These are phyloP conservation scores for Colletotrichum tabaci DNA, from an alignment of 2,329 filamentous ascomycete species.

Conservation along the genomic window DNA sequence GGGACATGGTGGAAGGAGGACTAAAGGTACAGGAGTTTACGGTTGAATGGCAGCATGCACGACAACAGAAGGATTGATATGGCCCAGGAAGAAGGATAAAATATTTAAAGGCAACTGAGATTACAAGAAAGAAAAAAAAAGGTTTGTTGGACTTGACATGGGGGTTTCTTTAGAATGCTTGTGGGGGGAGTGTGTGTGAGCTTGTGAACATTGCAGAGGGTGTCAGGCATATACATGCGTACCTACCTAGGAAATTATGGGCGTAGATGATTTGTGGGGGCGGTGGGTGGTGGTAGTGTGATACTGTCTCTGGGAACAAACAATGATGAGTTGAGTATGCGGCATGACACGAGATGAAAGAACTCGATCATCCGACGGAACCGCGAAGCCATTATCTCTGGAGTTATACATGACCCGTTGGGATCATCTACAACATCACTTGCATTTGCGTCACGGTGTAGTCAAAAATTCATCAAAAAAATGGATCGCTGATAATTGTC, in stretches of 20 bases:
- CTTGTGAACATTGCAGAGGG: not conserved
- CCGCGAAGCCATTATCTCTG: too few species aligned
- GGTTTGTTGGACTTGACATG: not conserved
- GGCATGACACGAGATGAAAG: too few species aligned
- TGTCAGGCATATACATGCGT: too few species aligned
- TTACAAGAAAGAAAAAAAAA: not conserved
- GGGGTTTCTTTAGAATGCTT: not conserved
- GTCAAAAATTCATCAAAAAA: not conserved
- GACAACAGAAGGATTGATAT: slow-evolving; percentile 2
- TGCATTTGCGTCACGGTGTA: not conserved
- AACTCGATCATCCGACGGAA: too few species aligned
- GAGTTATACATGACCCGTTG: too few species aligned
- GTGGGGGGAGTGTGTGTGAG: too few species aligned
- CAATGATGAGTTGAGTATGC: too few species aligned
- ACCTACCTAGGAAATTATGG: not conserved
- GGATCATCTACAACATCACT: too few species aligned
- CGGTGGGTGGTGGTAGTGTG: too few species aligned
- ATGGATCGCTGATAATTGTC: not conserved
- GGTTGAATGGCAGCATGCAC: slow-evolving; percentile 11
- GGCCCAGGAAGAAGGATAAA: not conserved
- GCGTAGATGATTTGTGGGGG: not conserved
- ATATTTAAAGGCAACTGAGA: not conserved
- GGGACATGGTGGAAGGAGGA: not conserved
- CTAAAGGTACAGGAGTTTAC: slow-evolving; percentile 9
- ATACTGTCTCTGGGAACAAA: too few species aligned